phyloP scores from a whole-genome alignment of 129 eudicot species.

The Ambrosia trifida region DNA sequence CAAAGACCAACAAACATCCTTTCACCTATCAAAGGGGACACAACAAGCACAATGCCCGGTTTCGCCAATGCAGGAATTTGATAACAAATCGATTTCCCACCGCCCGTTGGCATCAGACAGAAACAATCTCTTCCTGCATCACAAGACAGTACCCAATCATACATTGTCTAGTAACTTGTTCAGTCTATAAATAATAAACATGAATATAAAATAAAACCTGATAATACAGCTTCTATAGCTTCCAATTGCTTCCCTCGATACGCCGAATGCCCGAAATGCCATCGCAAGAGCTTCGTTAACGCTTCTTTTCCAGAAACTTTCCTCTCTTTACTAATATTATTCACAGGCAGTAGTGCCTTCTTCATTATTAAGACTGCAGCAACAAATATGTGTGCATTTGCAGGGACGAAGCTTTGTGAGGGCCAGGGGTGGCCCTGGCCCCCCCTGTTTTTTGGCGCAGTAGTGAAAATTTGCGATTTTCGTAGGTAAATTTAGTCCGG shows the following conservation, averaged over 20 bases:
- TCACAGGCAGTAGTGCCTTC: slow-evolving; percentile 71
- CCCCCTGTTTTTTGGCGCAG: too few species aligned
- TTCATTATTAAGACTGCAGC: slow-evolving; percentile 46
- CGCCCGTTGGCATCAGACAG: slow-evolving; percentile 98
- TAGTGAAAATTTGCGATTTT: too few species aligned
- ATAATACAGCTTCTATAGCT: slow-evolving; percentile 87
- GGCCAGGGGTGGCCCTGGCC: too few species aligned
- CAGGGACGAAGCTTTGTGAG: too few species aligned
- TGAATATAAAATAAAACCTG: slow-evolving; percentile 47
- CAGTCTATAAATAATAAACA: neutral
- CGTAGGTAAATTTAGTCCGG: too few species aligned
- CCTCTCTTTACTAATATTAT: slow-evolving; percentile 52
- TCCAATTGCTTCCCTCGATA: slow-evolving; percentile 85
- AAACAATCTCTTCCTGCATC: slow-evolving; percentile 86
- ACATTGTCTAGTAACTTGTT: neutral
- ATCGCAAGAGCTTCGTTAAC: slow-evolving; percentile 82
- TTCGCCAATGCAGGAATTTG: slow-evolving; percentile 91
- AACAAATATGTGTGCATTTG: neutral
- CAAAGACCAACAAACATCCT: slow-evolving; percentile 23
- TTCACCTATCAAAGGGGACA: slow-evolving; percentile 94
- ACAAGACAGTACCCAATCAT: neutral
- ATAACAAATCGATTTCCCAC: slow-evolving; percentile 97
- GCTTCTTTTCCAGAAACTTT: slow-evolving; percentile 65
- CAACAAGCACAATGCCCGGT: slow-evolving; percentile 91
- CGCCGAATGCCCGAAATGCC: slow-evolving; percentile 92